These are phyloP conservation scores for Zygotorulaspora danielsina DNA, from an alignment of 805 yeast genomes.

Conservation along the genomic window DNA sequence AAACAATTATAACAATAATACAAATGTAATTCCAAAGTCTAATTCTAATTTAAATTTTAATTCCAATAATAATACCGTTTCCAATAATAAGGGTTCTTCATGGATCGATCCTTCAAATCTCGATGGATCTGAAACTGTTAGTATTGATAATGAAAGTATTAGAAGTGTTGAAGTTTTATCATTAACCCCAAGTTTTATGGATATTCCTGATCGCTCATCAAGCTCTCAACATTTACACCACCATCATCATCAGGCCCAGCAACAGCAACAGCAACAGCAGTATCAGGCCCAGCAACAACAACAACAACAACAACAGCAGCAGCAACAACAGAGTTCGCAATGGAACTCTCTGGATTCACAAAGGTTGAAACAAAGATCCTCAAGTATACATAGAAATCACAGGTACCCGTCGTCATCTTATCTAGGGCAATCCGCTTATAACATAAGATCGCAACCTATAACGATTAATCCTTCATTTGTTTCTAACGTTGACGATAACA, in stretches of 20 bases:
- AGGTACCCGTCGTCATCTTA: conserved; percentile 12
- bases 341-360: conserved; percentile 7
- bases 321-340: conserved; percentile 4
- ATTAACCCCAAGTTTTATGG: conserved; percentile 41
- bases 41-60: conserved; percentile 4
- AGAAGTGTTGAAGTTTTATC: conserved; percentile 40
- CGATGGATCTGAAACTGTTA: conserved; percentile 11
- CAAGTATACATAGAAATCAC: conserved; percentile 23
- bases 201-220: conserved; percentile 30
- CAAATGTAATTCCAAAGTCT: background rate
- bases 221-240: conserved; percentile 5
- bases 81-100: conserved; percentile 1
- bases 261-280: too few relatives aligned
- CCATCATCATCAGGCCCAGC: conserved; percentile 2
- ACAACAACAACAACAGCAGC: conserved; percentile 3
- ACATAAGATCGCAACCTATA: conserved; percentile 11
- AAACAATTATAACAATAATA: conserved; percentile 7
- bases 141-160: conserved; percentile 20
- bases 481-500: conserved; percentile 16
- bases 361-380: conserved; percentile 14
- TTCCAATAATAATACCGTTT: conserved; percentile 3
- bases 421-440: conserved; percentile 7
- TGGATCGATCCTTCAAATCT: conserved; percentile 3
- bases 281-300: too few relatives aligned
- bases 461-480: conserved; percentile 20